Evolutionary conservation across 495 filamentous ascomycete genomes (phyloP), one percentile per base, ranked within the genome.

Genomic region (Glonium stellatum): DNA sequence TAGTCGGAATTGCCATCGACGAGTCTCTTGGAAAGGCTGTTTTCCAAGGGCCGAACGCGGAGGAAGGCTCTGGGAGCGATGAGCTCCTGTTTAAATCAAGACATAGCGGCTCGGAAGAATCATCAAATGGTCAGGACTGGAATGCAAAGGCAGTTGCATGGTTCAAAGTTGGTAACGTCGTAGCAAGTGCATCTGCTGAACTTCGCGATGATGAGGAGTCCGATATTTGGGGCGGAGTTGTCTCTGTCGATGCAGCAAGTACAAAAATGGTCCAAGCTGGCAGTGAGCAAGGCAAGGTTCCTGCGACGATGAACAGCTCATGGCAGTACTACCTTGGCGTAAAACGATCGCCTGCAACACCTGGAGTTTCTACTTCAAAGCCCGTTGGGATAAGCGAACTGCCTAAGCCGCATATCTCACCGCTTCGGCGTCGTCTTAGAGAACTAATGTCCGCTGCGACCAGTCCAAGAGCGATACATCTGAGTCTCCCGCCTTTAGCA

Each of bases 221-320:
- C 23, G 83, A 88, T 44, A 72, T 81, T 11, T 98, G 93, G 93
- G 87, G 87, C 31, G 85, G 84, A n/a, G 83, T 89, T 5, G 86
- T 87, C 23, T 83, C 84, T 27, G 86, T 97, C 48, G 90, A 96
- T 68, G 86, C 89, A 8, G 80, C 84, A 18, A 86, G 80, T 49
- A 96, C 93, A 9, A 84, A 89, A 44, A 90, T 97, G 81, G 86
- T 87, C 10, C 88, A 95, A 68, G 87, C 89, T 47, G 92, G 92
- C 1, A 92, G 85, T 55, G 87, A 87, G 59, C 84, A 86, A 42
- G 84, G 86, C 65, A 85, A 85, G 53, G 71, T 95, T 0, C 92
- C 92, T 0, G 82, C 87, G 9, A 83, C 85, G 0, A 78, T 85
- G 41, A 79, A 79, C 36, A 95, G 80, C 64, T 81, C 82, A 2